A percentile compares a stretch with the other conserved stretches of the same genome.
phyloP scores from a whole-genome alignment of 306 rosid genomes.

The Psophocarpus tetragonolobus region DNA sequence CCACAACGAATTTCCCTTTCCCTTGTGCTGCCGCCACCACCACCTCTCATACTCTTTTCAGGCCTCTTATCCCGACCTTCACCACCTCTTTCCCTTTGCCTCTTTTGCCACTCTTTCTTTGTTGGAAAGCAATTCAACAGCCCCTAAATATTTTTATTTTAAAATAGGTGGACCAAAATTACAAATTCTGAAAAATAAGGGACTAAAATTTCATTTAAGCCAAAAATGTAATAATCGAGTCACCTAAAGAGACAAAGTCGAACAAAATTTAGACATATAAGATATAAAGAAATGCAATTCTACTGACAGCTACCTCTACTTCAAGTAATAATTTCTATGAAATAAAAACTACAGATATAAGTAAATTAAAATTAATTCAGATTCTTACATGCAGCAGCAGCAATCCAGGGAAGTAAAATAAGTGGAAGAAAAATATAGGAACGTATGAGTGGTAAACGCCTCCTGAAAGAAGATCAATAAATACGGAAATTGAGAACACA shows the following conservation, averaged over 20 bases:
- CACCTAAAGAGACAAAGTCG: not conserved
- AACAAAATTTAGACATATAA: conserved; percentile 5
- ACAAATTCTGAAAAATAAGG: too few relatives aligned
- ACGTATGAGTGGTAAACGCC: conserved; percentile 84
- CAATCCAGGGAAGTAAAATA: conserved; percentile 81
- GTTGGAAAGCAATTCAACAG: too few relatives aligned
- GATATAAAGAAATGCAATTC: conserved; percentile 8
- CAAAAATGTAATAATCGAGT: conserved; percentile 21
- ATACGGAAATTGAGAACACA: not conserved
- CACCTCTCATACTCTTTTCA: too few relatives aligned
- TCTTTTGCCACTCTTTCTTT: too few relatives aligned
- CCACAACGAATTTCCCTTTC: too few relatives aligned
- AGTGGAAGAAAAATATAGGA: conserved; percentile 79
- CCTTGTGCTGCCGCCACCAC: too few relatives aligned
- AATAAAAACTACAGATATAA: not conserved
- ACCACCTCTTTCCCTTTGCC: too few relatives aligned
- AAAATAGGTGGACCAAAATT: too few relatives aligned
- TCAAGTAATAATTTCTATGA: conserved; percentile 14
- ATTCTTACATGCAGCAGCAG: conserved; percentile 74
- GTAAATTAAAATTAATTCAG: conserved; percentile 23
- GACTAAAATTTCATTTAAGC: too few relatives aligned
- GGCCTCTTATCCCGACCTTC: too few relatives aligned
- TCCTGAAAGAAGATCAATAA: conserved; percentile 66
- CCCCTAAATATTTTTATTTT: too few relatives aligned
- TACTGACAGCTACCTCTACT: not conserved